Percentiles rank a stretch among this genome's conserved stretches.
These are phyloP conservation scores for Setomelanomma holmii DNA, from an alignment of 2,329 filamentous ascomycete genomes.

Conservation along the genomic window DNA sequence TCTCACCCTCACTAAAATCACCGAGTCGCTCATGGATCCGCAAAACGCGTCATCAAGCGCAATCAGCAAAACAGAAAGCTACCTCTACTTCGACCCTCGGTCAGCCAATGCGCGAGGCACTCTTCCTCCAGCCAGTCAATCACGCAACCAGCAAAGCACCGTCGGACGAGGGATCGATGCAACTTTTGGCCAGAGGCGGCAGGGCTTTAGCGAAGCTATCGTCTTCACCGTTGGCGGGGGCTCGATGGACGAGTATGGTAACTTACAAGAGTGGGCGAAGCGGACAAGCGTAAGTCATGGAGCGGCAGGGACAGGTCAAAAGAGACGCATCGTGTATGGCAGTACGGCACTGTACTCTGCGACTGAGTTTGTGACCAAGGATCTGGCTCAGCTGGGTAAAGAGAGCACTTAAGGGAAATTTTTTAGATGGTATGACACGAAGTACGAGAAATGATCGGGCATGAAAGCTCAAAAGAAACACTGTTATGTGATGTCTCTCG, in stretches of 20 bases:
- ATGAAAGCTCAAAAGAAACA: too few relatives aligned
- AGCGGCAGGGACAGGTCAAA: slow-evolving; percentile 61
- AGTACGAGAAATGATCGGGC: too few relatives aligned
- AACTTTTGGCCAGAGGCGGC: slow-evolving; percentile 87
- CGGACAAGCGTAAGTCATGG: slow-evolving; percentile 67
- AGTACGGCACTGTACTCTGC: slow-evolving; percentile 79
- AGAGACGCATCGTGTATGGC: slow-evolving; percentile 88
- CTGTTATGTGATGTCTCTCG: too few relatives aligned
- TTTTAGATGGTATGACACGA: too few relatives aligned
- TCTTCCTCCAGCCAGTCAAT: slow-evolving; percentile 78
- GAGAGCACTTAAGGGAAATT: slow-evolving; percentile 54
- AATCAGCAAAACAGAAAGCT: slow-evolving; percentile 94
- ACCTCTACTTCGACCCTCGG: slow-evolving; percentile 95
- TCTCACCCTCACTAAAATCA: slow-evolving; percentile 95
- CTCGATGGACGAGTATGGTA: slow-evolving; percentile 98
- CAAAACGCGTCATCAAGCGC: slow-evolving; percentile 86
- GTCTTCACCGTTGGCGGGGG: slow-evolving; percentile 94
- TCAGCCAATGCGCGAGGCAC: slow-evolving; percentile 92
- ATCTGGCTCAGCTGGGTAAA: slow-evolving; percentile 63
- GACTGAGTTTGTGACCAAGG: slow-evolving; percentile 65
- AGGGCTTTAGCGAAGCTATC: slow-evolving; percentile 87
- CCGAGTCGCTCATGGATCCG: slow-evolving; percentile 97
- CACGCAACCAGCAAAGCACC: slow-evolving; percentile 49
- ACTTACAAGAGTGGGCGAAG: slow-evolving; percentile 93
- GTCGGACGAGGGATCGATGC: slow-evolving; percentile 70